Conservation (phyloP, 371 early-diverging fungal genomes). For the Syncephalastrum contaminatum region DNA sequence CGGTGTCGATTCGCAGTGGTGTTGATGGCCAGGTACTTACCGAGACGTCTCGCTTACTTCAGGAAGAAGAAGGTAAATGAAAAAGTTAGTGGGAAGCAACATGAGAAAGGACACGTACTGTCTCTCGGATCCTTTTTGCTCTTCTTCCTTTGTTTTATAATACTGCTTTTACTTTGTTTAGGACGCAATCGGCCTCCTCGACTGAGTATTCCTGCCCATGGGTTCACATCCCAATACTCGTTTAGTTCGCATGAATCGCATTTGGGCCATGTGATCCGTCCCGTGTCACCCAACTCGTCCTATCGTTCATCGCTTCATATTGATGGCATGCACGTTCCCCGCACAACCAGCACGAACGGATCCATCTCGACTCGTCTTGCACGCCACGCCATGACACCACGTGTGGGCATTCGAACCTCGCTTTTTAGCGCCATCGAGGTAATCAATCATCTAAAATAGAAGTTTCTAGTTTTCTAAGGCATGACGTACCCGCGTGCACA, state of each 20-base stretch:
- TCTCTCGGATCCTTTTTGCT: not conserved
- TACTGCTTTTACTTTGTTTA: not conserved
- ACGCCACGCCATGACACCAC: conserved; percentile 38
- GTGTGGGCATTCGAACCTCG: conserved; percentile 46
- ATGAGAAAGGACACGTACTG: not conserved
- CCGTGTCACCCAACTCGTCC: conserved; percentile 39
- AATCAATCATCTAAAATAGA: not conserved
- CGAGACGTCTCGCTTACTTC: conserved; percentile 27
- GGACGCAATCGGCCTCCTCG: conserved; percentile 16
- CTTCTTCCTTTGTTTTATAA: conserved; percentile 2
- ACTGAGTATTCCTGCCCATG: conserved; percentile 30
- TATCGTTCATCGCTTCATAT: conserved; percentile 33
- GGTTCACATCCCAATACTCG: conserved; percentile 17
- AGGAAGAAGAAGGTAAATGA: conserved; percentile 15
- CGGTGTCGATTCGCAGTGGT: conserved; percentile 16
- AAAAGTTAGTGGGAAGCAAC: not conserved
- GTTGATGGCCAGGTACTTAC: conserved; percentile 25
- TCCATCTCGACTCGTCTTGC: conserved; percentile 35
- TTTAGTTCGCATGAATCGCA: conserved; percentile 29
- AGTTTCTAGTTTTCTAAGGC: not conserved
- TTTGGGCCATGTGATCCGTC: conserved; percentile 43
- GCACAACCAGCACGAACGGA: conserved; percentile 35
- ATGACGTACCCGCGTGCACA: not conserved
- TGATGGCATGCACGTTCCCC: conserved; percentile 28
- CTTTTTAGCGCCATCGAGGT: conserved; percentile 48